phyloP scores from a whole-genome alignment of 176 grass and related monocot species.

The Otatea glauca region DNA sequence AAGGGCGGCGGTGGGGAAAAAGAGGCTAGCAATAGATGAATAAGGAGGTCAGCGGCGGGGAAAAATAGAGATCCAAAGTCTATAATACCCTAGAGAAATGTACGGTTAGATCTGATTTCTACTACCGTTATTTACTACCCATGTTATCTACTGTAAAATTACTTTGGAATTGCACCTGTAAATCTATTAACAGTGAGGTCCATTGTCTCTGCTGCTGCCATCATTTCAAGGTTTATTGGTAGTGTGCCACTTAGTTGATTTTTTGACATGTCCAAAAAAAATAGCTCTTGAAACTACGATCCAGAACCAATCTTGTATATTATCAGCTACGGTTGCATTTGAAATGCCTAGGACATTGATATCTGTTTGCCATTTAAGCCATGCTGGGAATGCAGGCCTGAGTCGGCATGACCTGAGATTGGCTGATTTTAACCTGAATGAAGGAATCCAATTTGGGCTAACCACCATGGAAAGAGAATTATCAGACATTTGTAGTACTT shows the following conservation, averaged over 20 bases:
- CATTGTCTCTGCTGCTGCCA: not conserved
- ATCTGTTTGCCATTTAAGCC: constrained; percentile 1
- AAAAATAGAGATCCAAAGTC: too few species aligned
- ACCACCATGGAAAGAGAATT: constrained; percentile 14
- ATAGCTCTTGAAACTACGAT: not conserved
- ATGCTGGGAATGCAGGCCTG: not conserved
- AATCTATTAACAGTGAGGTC: constrained; percentile 11
- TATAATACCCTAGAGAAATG: constrained; percentile 24
- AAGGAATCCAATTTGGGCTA: not conserved
- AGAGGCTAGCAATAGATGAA: too few species aligned
- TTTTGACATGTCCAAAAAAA: constrained; percentile 2
- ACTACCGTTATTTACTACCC: too few species aligned
- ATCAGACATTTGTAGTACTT: not conserved
- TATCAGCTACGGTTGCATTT: not conserved
- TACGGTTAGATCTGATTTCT: too few species aligned
- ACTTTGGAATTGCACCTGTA: not conserved
- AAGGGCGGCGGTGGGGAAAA: too few species aligned
- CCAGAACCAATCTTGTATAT: not conserved
- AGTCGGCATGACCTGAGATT: not conserved
- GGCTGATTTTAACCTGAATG: not conserved
- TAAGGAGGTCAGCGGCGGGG: too few species aligned
- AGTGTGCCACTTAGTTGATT: constrained; percentile 27
- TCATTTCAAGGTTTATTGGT: not conserved
- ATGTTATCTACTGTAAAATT: not conserved
- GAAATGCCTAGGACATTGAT: not conserved